Evolutionary conservation across 2,329 filamentous ascomycete genomes (phyloP), one percentile per base, ranked within the genome.

Genomic region (Tolypocladium sp.): DNA sequence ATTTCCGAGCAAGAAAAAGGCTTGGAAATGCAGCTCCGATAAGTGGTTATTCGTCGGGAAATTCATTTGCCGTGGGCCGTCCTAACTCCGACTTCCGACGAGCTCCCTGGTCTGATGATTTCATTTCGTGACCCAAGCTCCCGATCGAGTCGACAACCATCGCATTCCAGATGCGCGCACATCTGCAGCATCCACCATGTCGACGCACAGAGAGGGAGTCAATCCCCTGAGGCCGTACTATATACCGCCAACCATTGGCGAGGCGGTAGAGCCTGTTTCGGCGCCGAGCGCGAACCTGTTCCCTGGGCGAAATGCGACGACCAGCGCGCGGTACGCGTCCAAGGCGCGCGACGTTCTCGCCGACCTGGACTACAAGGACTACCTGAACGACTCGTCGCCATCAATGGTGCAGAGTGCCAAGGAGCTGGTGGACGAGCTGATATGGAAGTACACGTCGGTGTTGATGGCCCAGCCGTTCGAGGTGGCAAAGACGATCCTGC

Each of bases 381-480:
- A 95, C 72, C 78, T 96, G 27, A 81, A 87, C 46, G 91, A 95
- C 60, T 79, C 84, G 27, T 90, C 89, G 35, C 90, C 89, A 0
- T 90, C 90, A 1, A 82, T 86, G 35, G 81, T 91, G 13, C 88
- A 90, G 65, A 89, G 89, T 63, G 79, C 88, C 51, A 90, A 89
- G 70, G 87, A 88, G 63, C 77, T 96, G 61, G 70, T 96, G 55
- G 92, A 97, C 70, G 88, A 92, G 71, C 84, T 94, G 64, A 71
- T 96, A 73, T 95, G 92, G 87, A 93, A 94, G 71, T 99, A 99
- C 76, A 89, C 88, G 17, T 91, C 88, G 60, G 87, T 96, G 30
- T 74, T 97, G 68, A 87, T 96, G 71, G 89, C 91, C 58, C 94
- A 99, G 75, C 94, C 94, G 17, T 97, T 99, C 73, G 94, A 97